Base-by-base conservation (phyloP, 768 basidiomycete species). In the Trametes gibbosa region DNA sequence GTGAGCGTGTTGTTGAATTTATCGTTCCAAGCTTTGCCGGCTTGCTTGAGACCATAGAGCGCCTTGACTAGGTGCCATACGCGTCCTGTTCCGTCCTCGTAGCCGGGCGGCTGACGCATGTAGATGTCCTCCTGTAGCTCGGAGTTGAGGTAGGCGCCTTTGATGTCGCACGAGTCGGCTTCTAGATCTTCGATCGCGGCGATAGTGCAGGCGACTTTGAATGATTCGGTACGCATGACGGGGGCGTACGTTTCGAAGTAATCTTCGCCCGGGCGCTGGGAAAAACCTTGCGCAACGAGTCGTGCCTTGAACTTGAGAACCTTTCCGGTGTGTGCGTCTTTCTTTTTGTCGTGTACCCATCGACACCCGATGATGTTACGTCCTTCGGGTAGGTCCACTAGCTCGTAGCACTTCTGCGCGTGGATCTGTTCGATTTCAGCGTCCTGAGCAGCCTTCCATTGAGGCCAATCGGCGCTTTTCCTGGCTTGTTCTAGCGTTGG, bases 301-400 rank as follows among this genome's bases (percentile, higher is more conserved):
- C 75, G 50, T 0, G 76, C 79, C 63, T 81, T 81, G 72, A 75
- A 75, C 5, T 69, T 63, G 2, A 62, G 54, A 25, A 80, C 67
- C 0, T 64, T 47, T 13, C 79, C 77, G n/a, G n/a, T n/a, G 0
- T 63, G 40, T 0, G 68, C 60, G 55, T 79, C 74, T 29, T 66
- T 53, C 63, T 84, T 83, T 29, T 70, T 59, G 16, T 62, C 62
- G 61, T 74, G 81, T 5, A 81, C 77, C 76, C 77, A 81, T 19
- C 73, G 69, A 16, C 64, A 68, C 0, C 70, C 65, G 9, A 81
- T 65, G 16, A 75, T 41, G 16, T 74, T 76, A 7, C 51, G 48
- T 1, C 64, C 69, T 0, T 54, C 37, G 0, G 77, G 77, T 16
- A 61, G 24, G 0, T 59, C 32, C 14, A 12, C n/a, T 1, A 72